Conservation (phyloP, 345 rosid species). For the Eucalyptus globulus region DNA sequence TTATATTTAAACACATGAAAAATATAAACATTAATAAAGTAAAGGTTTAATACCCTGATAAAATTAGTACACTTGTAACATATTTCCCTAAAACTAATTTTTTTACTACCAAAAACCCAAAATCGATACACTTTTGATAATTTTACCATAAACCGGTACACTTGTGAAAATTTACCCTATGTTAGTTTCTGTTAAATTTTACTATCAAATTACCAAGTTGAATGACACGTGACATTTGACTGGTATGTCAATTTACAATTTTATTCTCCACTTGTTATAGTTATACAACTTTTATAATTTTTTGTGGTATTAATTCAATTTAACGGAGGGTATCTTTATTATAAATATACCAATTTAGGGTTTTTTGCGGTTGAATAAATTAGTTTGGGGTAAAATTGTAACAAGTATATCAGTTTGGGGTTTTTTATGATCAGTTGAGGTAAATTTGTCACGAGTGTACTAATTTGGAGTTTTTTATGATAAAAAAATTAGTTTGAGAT, state of each 20-base stretch:
- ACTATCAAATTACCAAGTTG: too few relatives aligned
- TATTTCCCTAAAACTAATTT: too few relatives aligned
- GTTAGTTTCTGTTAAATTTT: too few relatives aligned
- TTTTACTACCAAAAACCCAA: rapidly evolving
- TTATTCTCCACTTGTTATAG: too few relatives aligned
- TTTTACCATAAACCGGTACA: rapidly evolving
- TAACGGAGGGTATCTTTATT: rapidly evolving
- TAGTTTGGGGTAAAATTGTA: too few relatives aligned
- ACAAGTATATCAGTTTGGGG: rapidly evolving
- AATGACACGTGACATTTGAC: rapidly evolving
- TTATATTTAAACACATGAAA: too few relatives aligned
- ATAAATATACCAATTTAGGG: rapidly evolving
- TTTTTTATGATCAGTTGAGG: rapidly evolving
- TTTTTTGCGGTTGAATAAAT: too few relatives aligned
- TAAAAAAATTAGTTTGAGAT: rapidly evolving
- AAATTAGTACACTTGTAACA: rapidly evolving
- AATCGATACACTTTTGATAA: too few relatives aligned
- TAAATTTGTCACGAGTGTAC: rapidly evolving
- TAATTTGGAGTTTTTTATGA: rapidly evolving
- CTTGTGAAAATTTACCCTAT: too few relatives aligned
- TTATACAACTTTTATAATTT: too few relatives aligned
- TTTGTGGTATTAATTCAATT: too few relatives aligned
- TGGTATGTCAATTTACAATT: rapidly evolving
- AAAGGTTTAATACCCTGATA: rapidly evolving
- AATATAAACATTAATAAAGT: too few relatives aligned